A percentile compares a stretch with the other conserved stretches of the same genome.
Conservation (phyloP, 352 stramenopile genomes). For the Albugo laibachii region DNA sequence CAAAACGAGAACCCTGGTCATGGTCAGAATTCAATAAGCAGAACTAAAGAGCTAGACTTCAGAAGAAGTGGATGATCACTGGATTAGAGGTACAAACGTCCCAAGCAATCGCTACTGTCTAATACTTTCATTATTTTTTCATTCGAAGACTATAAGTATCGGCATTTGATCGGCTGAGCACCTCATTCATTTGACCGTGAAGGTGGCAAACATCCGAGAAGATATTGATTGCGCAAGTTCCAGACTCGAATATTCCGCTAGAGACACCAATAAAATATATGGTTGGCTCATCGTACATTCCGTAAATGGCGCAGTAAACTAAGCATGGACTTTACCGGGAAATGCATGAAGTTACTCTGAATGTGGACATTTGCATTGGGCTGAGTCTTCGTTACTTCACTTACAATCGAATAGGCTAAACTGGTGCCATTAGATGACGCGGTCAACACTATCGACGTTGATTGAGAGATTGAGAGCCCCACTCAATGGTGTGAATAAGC, state of each 20-base stretch:
- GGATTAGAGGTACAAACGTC: too few relatives aligned
- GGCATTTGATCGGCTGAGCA: background rate
- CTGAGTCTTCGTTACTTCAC: background rate
- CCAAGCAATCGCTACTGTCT: slow-evolving; percentile 1
- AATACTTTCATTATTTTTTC: background rate
- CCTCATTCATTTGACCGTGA: background rate
- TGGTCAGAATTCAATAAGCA: too few relatives aligned
- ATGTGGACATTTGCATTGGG: background rate
- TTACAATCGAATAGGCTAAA: slow-evolving; percentile 17
- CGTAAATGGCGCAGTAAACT: slow-evolving; percentile 44
- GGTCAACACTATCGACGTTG: slow-evolving; percentile 16
- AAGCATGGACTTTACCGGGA: slow-evolving; percentile 27
- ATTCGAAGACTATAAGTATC: too few relatives aligned
- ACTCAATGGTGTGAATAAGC: slow-evolving; percentile 42
- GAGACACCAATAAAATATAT: slow-evolving; percentile 23
- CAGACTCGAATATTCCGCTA: slow-evolving; percentile 26
- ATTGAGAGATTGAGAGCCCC: slow-evolving; percentile 11
- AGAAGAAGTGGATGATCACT: too few relatives aligned
- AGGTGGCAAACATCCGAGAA: background rate
- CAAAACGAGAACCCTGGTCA: too few relatives aligned
- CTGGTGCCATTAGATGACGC: slow-evolving; percentile 37
- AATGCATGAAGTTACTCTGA: slow-evolving; percentile 26
- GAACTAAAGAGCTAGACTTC: too few relatives aligned
- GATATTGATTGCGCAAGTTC: slow-evolving; percentile 2
- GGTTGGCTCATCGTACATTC: slow-evolving; percentile 11